phyloP scores from a whole-genome alignment of 768 basidiomycete species.

The Mycena epipterygia region DNA sequence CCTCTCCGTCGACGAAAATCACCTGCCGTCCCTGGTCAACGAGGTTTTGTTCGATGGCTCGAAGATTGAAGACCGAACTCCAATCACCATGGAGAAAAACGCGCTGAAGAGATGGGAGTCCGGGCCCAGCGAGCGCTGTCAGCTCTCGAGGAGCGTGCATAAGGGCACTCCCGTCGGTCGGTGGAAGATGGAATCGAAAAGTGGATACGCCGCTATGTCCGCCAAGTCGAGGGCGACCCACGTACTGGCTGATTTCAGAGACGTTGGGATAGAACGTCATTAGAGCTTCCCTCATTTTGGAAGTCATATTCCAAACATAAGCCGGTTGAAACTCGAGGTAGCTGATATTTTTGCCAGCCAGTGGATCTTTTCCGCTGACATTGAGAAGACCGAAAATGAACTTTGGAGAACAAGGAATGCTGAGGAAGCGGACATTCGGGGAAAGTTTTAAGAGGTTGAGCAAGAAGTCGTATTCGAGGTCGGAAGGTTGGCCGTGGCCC shows the following conservation, averaged over 20 bases:
- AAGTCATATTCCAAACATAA: not conserved
- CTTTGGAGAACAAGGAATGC: not conserved
- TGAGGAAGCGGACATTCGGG: slow-evolving; percentile 1
- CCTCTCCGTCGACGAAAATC: not conserved
- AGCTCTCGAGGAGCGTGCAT: not conserved
- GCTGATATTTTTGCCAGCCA: not conserved
- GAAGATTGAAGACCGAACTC: not conserved
- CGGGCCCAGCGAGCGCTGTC: not conserved
- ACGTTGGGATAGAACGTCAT: not conserved
- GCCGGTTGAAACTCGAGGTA: not conserved
- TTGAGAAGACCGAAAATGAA: not conserved
- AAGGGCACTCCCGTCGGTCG: not conserved
- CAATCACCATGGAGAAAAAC: not conserved
- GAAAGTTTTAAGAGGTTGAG: not conserved
- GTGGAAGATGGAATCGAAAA: not conserved
- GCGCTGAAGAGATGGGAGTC: not conserved
- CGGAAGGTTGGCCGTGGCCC: not conserved
- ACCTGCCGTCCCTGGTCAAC: not conserved
- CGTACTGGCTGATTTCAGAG: not conserved
- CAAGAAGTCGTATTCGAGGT: not conserved
- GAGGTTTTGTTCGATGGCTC: not conserved
- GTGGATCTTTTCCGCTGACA: not conserved
- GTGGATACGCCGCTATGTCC: not conserved
- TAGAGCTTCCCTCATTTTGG: too few relatives aligned
- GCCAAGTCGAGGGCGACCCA: not conserved